These are phyloP conservation scores for Colletotrichum horii DNA, from an alignment of 2,329 filamentous ascomycete species.

Conservation along the genomic window DNA sequence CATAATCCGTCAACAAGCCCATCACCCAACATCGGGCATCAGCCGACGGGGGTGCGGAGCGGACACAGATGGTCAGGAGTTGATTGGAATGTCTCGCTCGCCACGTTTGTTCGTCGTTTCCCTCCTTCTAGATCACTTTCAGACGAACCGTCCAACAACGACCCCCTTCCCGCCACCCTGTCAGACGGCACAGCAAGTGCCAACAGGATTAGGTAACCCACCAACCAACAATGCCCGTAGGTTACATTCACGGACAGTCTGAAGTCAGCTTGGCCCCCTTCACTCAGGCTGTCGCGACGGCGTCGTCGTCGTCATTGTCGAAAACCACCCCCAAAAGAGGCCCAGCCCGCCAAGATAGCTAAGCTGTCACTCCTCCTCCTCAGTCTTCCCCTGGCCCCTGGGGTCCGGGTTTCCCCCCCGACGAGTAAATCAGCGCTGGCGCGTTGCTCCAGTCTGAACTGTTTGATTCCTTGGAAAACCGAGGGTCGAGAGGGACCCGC, in stretches of 20 bases:
- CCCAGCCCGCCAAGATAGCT: background rate
- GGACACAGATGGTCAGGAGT: background rate
- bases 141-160: background rate
- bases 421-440: background rate
- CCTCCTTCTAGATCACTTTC: background rate
- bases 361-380: background rate
- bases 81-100: conserved; percentile 17
- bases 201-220: background rate
- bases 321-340: background rate
- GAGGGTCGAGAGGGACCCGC: background rate
- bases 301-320: background rate
- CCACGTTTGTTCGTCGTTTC: conserved; percentile 1
- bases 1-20: background rate
- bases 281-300: background rate
- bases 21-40: background rate
- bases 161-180: background rate
- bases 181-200: background rate
- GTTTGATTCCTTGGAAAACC: background rate
- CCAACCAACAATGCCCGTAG: background rate
- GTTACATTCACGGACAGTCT: background rate
- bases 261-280: background rate
- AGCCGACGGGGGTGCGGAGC: background rate
- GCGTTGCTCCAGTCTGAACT: background rate
- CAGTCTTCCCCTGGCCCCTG: background rate
- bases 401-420: background rate